phyloP scores from a whole-genome alignment of 2,329 filamentous ascomycete species.

The Pseudogymnoascus sp. region DNA sequence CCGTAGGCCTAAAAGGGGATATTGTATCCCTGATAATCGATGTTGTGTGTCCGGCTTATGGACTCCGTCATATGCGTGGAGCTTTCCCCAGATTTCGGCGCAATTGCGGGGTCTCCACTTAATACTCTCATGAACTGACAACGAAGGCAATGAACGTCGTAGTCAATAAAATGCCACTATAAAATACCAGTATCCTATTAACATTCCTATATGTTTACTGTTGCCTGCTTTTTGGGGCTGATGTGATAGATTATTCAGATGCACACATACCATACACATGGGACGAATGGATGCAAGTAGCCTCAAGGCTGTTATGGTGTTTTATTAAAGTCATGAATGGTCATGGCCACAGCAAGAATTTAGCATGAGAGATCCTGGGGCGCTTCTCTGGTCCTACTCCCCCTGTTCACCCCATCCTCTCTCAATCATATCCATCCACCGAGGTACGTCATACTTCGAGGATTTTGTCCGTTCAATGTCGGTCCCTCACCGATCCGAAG shows the following conservation, averaged over 20 bases:
- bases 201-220: neutral
- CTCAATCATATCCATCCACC: neutral
- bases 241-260: neutral
- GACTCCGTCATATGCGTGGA: neutral
- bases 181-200: neutral
- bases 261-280: neutral
- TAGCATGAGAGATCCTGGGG: neutral
- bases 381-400: neutral
- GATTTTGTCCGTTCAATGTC: neutral
- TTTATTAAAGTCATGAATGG: slow-evolving; percentile 4
- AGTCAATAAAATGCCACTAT: neutral
- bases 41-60: neutral
- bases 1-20: neutral
- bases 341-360: neutral
- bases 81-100: slow-evolving; percentile 3
- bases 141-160: neutral
- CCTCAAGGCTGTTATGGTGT: neutral
- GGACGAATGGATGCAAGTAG: neutral
- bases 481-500: neutral
- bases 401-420: neutral
- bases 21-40: neutral
- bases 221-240: neutral
- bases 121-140: neutral
- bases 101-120: slow-evolving; percentile 3
- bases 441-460: neutral